Conservation (phyloP, 495 filamentous ascomycete species). For the Podospora australis region DNA sequence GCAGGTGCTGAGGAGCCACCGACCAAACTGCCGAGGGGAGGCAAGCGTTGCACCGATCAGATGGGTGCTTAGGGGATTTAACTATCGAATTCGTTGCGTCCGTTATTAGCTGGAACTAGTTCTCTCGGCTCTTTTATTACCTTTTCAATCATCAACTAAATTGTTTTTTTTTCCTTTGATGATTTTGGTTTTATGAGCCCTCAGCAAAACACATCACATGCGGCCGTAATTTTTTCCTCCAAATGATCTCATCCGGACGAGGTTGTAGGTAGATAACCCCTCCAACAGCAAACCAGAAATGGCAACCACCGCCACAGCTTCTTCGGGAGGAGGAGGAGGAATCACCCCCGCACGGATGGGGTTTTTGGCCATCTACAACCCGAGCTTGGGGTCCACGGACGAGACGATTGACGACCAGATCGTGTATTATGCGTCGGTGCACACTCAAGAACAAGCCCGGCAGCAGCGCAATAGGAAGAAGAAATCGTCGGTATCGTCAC, state of each 20-base stretch:
- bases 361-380: slow-evolving; percentile 91
- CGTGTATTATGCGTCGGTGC: slow-evolving; percentile 79
- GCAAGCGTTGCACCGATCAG: too few relatives aligned
- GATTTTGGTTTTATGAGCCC: not conserved
- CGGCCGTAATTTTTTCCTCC: too few relatives aligned
- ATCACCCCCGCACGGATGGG: slow-evolving; percentile 75
- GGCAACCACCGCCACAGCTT: too few relatives aligned
- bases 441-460: slow-evolving; percentile 24
- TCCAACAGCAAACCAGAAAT: too few relatives aligned
- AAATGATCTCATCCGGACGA: too few relatives aligned
- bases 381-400: slow-evolving; percentile 77
- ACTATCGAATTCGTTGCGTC: too few relatives aligned
- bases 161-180: not conserved
- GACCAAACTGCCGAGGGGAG: too few relatives aligned
- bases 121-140: not conserved
- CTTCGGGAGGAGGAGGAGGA: too few relatives aligned
- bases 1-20: too few relatives aligned
- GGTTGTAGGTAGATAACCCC: too few relatives aligned
- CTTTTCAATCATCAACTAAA: not conserved
- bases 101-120: not conserved
- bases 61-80: too few relatives aligned
- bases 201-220: too few relatives aligned
- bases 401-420: slow-evolving; percentile 86
- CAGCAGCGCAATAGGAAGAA: slow-evolving; percentile 13
- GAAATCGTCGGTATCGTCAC: slow-evolving; percentile 21